Base-by-base conservation (phyloP, 306 rosid species). In the Datisca glomerata region DNA sequence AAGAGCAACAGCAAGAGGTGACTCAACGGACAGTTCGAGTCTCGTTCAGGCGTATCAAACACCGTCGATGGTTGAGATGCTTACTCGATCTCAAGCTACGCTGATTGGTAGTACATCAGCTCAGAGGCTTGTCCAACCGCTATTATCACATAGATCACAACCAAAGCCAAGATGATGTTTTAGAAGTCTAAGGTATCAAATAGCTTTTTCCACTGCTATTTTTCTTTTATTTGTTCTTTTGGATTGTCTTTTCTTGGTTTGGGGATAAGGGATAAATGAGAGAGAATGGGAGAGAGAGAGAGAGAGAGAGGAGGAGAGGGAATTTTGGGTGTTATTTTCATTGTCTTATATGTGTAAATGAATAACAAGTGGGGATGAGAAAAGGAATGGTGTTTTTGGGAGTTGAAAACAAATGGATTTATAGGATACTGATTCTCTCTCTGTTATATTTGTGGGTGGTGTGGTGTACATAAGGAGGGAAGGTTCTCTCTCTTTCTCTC, bases 11-110 rank as follows among this genome's bases (percentile, higher is more conserved):
- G 91, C 98, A 7, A 75, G 98, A 66, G 98, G 95, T 2, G 86
- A 89, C 69, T 89, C 95, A 15, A 89, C 95, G 0, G 91, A 83
- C 9, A 67, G 95, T 39, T 77, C 91, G 6, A 83, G 95, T 49
- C 95, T 89, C 3, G 67, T 89, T 45, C 95, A 70, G 55, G 65
- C 95, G 4, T 89, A 89, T 50, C 98, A 89, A 59, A 89, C 98
- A 24, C 98, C 98, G 4, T 89, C 93, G 1, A 89, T 89, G 98
- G 68, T 60, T 0, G 91, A 84, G 91, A 89, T 89, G 98, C 93
- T 89, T 19, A 72, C 91, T 47, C 91, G 93, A 57, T 89, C 98
- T 48, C 98, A 89, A 53, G 91, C 86, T 50, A 79, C 56, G 56
- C 55, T 70, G 48, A 70, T 83, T 29, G 79, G 91, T 24, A 89